Evolutionary conservation across 495 filamentous ascomycete genomes (phyloP).

Genomic region (Daldinia loculata): DNA sequence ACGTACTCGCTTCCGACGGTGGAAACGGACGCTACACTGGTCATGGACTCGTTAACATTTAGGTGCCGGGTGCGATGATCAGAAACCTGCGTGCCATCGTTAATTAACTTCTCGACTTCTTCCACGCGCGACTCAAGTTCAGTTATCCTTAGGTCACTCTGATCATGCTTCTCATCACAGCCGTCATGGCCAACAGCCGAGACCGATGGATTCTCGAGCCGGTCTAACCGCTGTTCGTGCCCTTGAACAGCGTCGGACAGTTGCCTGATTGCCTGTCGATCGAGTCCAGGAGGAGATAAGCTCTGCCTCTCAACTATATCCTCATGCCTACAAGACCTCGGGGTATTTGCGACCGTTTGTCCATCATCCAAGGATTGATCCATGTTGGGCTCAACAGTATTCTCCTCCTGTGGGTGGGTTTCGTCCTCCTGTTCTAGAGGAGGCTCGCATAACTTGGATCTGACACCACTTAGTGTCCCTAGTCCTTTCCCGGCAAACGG

Average conservation of each 20-base stretch:
- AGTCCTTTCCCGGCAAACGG: conserved; percentile 61
- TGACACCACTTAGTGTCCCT: conserved; percentile 55
- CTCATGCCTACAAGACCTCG: conserved; percentile 36
- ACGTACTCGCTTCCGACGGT: conserved; percentile 50
- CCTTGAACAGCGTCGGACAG: conserved; percentile 54
- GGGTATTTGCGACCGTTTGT: conserved; percentile 43
- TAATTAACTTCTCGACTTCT: conserved; percentile 65
- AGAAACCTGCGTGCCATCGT: conserved; percentile 56
- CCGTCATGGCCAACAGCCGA: conserved; percentile 64
- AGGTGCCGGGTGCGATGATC: conserved; percentile 42
- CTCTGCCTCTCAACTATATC: conserved; percentile 38
- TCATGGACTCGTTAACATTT: conserved; percentile 49
- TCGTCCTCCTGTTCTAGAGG: conserved; percentile 35
- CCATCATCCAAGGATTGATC: conserved; percentile 39
- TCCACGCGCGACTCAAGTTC: conserved; percentile 69
- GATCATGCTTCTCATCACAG: conserved; percentile 65
- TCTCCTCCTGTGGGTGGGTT: conserved; percentile 40
- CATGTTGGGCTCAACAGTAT: conserved; percentile 17
- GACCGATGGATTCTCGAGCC: conserved; percentile 68
- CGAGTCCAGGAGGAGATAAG: conserved; percentile 25
- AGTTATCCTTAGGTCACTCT: conserved; percentile 63
- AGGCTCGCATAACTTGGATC: conserved; percentile 45
- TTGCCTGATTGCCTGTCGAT: conserved; percentile 46
- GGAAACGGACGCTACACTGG: conserved; percentile 56
- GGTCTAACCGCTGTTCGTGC: conserved; percentile 65